These are phyloP conservation scores for Capsella rubella DNA, from an alignment of 441 rosid species.

Conservation along the genomic window DNA sequence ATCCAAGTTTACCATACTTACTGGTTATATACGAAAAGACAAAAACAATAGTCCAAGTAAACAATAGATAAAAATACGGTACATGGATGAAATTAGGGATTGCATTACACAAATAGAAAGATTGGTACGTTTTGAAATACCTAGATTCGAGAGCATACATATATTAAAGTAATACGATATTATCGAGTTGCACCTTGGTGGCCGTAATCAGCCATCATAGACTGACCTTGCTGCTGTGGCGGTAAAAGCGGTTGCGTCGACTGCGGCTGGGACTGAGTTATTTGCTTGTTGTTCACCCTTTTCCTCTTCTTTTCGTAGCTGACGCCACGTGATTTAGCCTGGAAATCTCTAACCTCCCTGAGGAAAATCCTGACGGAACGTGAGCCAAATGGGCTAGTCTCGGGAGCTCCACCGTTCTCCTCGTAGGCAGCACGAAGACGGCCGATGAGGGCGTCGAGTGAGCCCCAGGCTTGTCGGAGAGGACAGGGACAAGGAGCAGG, in stretches of 20 bases:
- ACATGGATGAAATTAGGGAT: conserved; percentile 11
- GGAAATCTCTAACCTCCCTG: conserved; percentile 86
- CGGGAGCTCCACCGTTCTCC: conserved; percentile 82
- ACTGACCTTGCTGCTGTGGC: conserved; percentile 34
- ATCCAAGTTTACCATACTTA: conserved; percentile 23
- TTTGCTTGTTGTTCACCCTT: conserved; percentile 51
- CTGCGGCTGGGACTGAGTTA: conserved; percentile 17
- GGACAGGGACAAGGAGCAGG: conserved; percentile 92
- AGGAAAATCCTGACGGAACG: conserved; percentile 74
- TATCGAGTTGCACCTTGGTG: conserved; percentile 47
- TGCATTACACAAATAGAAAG: conserved; percentile 29
- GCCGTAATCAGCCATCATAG: conserved; percentile 29
- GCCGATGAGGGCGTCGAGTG: conserved; percentile 91
- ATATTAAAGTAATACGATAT: background rate
- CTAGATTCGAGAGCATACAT: conserved; percentile 14
- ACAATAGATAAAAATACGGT: conserved; percentile 2
- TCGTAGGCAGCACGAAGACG: conserved; percentile 87
- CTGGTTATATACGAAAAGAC: background rate
- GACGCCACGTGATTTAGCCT: conserved; percentile 83
- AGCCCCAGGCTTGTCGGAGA: conserved; percentile 92
- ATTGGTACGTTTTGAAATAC: conserved; percentile 3
- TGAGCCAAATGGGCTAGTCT: conserved; percentile 84
- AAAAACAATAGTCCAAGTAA: conserved; percentile 15
- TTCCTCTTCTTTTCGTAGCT: conserved; percentile 89
- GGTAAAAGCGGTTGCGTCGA: conserved; percentile 26